Evolutionary conservation across 176 grass and related monocot genomes (phyloP).

Genomic region (Aegilops longissima): DNA sequence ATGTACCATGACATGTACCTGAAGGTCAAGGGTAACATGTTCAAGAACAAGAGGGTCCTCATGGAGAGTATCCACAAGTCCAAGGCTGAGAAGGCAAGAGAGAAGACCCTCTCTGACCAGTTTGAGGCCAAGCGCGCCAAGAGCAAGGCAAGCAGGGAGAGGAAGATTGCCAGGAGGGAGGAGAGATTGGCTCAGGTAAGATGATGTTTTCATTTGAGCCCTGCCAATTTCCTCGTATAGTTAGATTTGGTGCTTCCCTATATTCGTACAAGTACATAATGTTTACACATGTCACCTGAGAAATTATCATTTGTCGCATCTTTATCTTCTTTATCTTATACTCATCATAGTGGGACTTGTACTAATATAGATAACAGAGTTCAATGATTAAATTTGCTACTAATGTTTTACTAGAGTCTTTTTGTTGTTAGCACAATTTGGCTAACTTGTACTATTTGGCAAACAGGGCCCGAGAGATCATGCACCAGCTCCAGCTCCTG

Average conservation of each 20-base stretch:
- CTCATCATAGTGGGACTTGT: no score
- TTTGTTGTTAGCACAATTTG: not conserved
- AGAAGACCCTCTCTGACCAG: constrained; percentile 49
- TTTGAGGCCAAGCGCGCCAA: constrained; percentile 72
- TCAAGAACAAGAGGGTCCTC: constrained; percentile 69
- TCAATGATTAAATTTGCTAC: not conserved
- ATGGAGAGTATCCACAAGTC: constrained; percentile 80
- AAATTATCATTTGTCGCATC: no score
- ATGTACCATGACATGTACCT: constrained; percentile 83
- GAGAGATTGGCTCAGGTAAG: constrained; percentile 65
- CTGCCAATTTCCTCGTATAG: not conserved
- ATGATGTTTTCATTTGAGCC: not conserved
- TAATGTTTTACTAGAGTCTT: not conserved
- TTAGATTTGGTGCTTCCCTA: no score
- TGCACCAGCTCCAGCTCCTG: not conserved
- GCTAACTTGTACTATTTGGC: not conserved
- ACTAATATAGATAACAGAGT: no score
- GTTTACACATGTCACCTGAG: no score
- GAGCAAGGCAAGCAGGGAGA: constrained; percentile 54
- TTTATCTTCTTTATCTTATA: no score
- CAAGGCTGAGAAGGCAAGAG: constrained; percentile 68
- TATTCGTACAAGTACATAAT: no score
- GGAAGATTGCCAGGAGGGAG: constrained; percentile 46
- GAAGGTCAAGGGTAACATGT: constrained; percentile 67
- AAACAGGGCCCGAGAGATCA: constrained; percentile 23